These are phyloP conservation scores for Mariannaea elegans DNA, from an alignment of 2,329 filamentous ascomycete genomes.

Conservation along the genomic window DNA sequence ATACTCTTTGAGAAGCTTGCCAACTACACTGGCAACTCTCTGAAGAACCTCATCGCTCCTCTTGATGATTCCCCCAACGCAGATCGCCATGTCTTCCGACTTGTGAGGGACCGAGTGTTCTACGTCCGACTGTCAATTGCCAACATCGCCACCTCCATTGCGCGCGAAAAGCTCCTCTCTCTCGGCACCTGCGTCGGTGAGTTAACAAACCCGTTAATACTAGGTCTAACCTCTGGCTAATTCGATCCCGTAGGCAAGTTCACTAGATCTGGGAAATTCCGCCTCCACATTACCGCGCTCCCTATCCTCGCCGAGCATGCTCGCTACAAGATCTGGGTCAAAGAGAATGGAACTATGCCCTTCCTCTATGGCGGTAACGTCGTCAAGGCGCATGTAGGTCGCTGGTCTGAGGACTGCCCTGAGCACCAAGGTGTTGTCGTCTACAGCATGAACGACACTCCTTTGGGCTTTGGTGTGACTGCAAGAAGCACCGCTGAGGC, in stretches of 20 bases:
- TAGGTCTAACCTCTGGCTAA: constrained; percentile 2
- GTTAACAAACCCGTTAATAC: no score
- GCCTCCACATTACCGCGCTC: constrained; percentile 89
- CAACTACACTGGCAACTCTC: constrained; percentile 87
- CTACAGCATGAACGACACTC: constrained; percentile 90
- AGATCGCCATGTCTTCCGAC: constrained; percentile 86
- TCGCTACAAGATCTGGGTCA: constrained; percentile 97
- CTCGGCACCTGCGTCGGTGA: constrained; percentile 84
- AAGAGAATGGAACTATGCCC: constrained; percentile 95
- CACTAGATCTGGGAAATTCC: constrained; percentile 95
- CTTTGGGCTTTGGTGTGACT: constrained; percentile 92
- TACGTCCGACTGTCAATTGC: constrained; percentile 90
- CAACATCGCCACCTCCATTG: constrained; percentile 88
- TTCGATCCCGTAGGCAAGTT: constrained; percentile 74
- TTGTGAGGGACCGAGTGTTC: constrained; percentile 86
- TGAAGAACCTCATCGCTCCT: constrained; percentile 85
- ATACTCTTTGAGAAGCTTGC: constrained; percentile 92
- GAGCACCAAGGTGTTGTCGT: constrained; percentile 94
- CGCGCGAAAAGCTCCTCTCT: constrained; percentile 82
- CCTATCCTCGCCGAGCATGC: constrained; percentile 90
- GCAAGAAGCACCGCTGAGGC: constrained; percentile 87
- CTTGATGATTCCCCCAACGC: constrained; percentile 71
- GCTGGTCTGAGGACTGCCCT: constrained; percentile 90
- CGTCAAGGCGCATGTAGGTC: constrained; percentile 74
- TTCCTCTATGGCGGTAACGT: constrained; percentile 95